Evolutionary conservation across 768 basidiomycete genomes (phyloP).

Genomic region (Tricholoma sp.): DNA sequence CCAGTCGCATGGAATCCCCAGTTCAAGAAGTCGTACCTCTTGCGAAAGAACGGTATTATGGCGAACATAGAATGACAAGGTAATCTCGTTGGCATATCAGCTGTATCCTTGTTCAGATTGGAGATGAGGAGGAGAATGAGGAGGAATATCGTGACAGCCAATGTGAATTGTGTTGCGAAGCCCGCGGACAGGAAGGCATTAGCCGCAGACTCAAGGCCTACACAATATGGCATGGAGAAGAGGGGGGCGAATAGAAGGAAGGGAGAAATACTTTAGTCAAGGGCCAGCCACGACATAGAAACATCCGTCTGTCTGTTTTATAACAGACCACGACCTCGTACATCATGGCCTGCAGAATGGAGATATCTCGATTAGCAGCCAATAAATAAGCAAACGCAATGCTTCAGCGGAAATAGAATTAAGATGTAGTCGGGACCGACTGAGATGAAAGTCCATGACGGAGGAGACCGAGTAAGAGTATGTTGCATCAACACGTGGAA

Average conservation of each 20-base stretch:
- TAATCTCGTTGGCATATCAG: conserved; percentile 49
- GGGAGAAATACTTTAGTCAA: conserved; percentile 14
- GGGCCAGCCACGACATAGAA: conserved; percentile 23
- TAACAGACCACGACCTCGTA: conserved; percentile 19
- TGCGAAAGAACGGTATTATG: conserved; percentile 64
- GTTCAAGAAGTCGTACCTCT: conserved; percentile 67
- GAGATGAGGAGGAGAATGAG: conserved; percentile 40
- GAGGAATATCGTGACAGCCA: conserved; percentile 43
- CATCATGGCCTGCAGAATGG: conserved; percentile 21
- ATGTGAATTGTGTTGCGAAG: conserved; percentile 41
- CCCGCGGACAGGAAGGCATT: conserved; percentile 47
- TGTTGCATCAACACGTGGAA: conserved; percentile 15
- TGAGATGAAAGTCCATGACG: conserved; percentile 16
- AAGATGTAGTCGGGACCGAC: conserved; percentile 16
- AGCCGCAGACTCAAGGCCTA: conserved; percentile 45
- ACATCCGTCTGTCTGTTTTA: conserved; percentile 25
- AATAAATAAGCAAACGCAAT: conserved; percentile 9
- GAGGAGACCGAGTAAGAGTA: conserved; percentile 11
- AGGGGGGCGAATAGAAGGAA: conserved; percentile 23
- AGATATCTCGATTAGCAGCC: conserved; percentile 17
- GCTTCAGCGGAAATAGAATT: conserved; percentile 7
- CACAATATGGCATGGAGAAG: conserved; percentile 43
- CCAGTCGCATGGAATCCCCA: conserved; percentile 68
- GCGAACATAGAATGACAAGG: conserved; percentile 55
- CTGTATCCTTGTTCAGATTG: conserved; percentile 41